Conservation (phyloP, 2,329 filamentous ascomycete genomes). For the Exutisphaerella laricina region DNA sequence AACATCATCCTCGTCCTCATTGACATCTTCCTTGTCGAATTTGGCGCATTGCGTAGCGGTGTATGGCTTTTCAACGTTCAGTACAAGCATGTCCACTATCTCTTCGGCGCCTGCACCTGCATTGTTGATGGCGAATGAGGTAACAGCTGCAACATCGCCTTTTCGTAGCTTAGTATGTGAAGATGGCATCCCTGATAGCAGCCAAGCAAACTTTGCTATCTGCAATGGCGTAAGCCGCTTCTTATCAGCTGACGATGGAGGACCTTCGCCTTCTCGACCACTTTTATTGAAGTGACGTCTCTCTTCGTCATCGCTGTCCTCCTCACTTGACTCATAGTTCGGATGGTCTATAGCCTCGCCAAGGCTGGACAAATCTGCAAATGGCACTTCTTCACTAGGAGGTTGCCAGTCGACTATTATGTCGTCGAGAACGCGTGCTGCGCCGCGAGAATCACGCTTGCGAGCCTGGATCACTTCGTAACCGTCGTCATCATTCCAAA, state of each 20-base stretch:
- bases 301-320: conserved; percentile 63
- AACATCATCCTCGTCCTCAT: conserved; percentile 36
- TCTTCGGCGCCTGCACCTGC: conserved; percentile 81
- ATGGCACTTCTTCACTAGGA: conserved; percentile 67
- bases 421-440: conserved; percentile 58
- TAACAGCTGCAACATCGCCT: conserved; percentile 79
- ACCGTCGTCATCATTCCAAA: conserved; percentile 57
- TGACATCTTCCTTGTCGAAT: conserved; percentile 45
- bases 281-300: conserved; percentile 38
- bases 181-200: conserved; percentile 76
- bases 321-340: conserved; percentile 81
- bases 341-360: conserved; percentile 77
- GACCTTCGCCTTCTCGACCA: conserved; percentile 37
- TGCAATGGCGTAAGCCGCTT: conserved; percentile 73
- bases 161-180: conserved; percentile 68
- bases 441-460: conserved; percentile 35
- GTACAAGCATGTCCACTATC: conserved; percentile 80
- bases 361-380: conserved; percentile 54
- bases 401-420: conserved; percentile 70
- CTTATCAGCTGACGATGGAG: conserved; percentile 34
- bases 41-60: conserved; percentile 63
- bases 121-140: conserved; percentile 83
- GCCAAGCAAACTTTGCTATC: conserved; percentile 75
- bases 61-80: conserved; percentile 74
- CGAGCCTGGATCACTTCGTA: conserved; percentile 40